Conservation (phyloP, 768 basidiomycete species). For the Mycena belliarum region DNA sequence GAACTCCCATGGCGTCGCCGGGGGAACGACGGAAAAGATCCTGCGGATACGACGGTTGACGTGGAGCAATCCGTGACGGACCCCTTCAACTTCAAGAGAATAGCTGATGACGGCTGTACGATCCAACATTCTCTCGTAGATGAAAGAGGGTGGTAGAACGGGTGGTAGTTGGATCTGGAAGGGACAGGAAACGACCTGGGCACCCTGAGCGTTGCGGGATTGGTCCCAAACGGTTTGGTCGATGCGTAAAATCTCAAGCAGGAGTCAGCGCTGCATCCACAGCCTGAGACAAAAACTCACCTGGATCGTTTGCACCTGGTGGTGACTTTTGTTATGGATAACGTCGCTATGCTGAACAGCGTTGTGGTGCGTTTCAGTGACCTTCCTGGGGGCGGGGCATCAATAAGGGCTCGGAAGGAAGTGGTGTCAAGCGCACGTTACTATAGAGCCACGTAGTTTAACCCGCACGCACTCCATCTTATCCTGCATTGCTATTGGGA, state of each 20-base stretch:
- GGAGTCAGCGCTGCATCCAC: not conserved
- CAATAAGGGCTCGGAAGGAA: not conserved
- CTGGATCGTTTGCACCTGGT: conserved; percentile 7
- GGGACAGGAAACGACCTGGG: conserved; percentile 9
- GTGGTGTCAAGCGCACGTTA: conserved; percentile 8
- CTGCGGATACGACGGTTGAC: conserved; percentile 10
- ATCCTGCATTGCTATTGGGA: conserved; percentile 5
- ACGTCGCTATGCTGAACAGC: not conserved
- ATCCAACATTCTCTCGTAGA: no score
- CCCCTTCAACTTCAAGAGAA: conserved; percentile 14
- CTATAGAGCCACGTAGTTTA: conserved; percentile 19
- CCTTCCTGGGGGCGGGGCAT: not conserved
- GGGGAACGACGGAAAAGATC: conserved; percentile 15
- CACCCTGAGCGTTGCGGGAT: conserved; percentile 1
- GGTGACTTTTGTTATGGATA: conserved; percentile 12
- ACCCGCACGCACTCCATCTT: conserved; percentile 19
- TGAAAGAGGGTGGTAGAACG: conserved; percentile 16
- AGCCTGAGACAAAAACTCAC: not conserved
- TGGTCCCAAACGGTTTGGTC: conserved; percentile 21
- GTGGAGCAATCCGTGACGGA: conserved; percentile 13
- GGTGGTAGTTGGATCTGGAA: conserved; percentile 14
- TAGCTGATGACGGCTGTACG: conserved; percentile 13
- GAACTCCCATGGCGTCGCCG: conserved; percentile 3
- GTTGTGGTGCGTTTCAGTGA: conserved; percentile 1
- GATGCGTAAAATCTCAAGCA: conserved; percentile 1